Evolutionary conservation across 306 rosid genomes (phyloP), one percentile per base, ranked within the genome.

Genomic region (Pyrus betulifolia): DNA sequence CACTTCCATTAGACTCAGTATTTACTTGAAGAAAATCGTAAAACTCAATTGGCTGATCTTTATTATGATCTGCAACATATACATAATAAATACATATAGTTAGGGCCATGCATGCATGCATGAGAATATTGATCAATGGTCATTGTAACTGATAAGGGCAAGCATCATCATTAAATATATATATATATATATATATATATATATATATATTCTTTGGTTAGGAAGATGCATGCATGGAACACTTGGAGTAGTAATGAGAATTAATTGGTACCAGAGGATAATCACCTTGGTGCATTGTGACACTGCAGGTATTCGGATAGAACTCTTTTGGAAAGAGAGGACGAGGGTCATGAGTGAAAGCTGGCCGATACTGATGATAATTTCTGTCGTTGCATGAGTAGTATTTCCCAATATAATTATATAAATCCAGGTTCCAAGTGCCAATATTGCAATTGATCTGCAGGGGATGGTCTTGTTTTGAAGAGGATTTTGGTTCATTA

Each of bases 21-120:
- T 93, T 93, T 59, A 93, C 85, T 77, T 83, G 92, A 54, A 93
- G 97, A 81, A 93, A 93, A 84, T 93, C 90, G 67, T 93, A 93
- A 76, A 93, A 91, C 88, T 90, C 91, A 17, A 86, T 44, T 28
- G 81, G 80, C 79, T 90, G 72, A 76, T 88, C 74, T 74, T 76
- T 74, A 79, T 65, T 90, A 12, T 64, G 23, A 64, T 87, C 97
- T 92, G 89, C 89, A 85, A 51, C 63, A 67, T 21, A 19, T 18
- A 8, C 15, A 64, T 31, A 75, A 66, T 35, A 61, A 8, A 61
- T 52, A 23, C 65, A 62, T 28, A 57, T 31, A 35, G 11, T 6
- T 31, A 62, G 35, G 67, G 14, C 38, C 67, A 14, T 57, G 13
- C 62, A 9, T 62, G 67, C 62, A 9, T 62, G 67, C 67, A 62